Conservation (phyloP, 305 asterid genomes). For the Rubia balearica region DNA sequence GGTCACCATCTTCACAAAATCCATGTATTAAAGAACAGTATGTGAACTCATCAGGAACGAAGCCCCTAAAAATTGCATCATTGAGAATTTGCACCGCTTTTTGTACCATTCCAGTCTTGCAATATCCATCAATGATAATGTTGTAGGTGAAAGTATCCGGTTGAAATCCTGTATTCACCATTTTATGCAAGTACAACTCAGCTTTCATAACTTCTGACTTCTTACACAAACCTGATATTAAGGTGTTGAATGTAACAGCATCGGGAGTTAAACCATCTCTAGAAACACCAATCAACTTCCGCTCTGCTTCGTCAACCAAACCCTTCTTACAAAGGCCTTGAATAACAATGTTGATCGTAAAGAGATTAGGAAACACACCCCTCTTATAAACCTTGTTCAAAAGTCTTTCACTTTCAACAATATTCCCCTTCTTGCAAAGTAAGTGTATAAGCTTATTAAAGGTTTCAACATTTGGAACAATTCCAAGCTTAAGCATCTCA, state of each 20-base stretch:
- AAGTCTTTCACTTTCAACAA: conserved; percentile 61
- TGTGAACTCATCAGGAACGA: conserved; percentile 74
- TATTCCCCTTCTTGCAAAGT: conserved; percentile 73
- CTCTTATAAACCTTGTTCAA: conserved; percentile 71
- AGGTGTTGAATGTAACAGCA: conserved; percentile 72
- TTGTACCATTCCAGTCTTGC: conserved; percentile 60
- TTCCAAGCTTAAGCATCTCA: conserved; percentile 57
- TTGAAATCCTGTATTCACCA: conserved; percentile 62
- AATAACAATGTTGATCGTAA: conserved; percentile 68
- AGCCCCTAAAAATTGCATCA: conserved; percentile 66
- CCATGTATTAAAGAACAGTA: conserved; percentile 66
- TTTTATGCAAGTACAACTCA: conserved; percentile 59
- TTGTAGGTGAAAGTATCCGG: conserved; percentile 86
- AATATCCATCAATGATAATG: conserved; percentile 69
- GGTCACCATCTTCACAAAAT: conserved; percentile 61
- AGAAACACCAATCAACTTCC: conserved; percentile 44
- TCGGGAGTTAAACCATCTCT: conserved; percentile 59
- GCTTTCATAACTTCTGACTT: conserved; percentile 66
- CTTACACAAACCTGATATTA: conserved; percentile 75
- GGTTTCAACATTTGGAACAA: conserved; percentile 54
- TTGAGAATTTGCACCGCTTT: conserved; percentile 58
- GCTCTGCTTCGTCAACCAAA: conserved; percentile 49
- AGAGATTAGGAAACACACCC: conserved; percentile 66
- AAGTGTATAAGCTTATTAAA: conserved; percentile 70
- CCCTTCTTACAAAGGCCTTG: conserved; percentile 78